These are phyloP conservation scores for Lathyrus tuberosus DNA, from an alignment of 306 rosid genomes.

Conservation along the genomic window DNA sequence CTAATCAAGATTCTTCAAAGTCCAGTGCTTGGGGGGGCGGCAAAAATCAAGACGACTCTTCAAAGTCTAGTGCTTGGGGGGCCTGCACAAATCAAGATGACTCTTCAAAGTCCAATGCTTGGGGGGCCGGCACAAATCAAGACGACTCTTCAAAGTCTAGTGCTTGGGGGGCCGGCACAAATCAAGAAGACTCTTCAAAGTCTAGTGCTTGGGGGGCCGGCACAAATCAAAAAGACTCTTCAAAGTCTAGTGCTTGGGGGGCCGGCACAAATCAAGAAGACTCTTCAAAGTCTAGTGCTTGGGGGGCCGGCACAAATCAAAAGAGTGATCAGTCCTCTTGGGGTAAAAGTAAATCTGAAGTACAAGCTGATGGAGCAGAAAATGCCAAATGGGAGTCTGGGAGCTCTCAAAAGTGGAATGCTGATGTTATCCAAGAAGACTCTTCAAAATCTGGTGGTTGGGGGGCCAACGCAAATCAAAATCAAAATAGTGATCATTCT, in stretches of 20 bases:
- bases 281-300: slow-evolving; percentile 3
- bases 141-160: slow-evolving; percentile 13
- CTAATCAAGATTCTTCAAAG: too few species aligned
- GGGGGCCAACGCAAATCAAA: background rate
- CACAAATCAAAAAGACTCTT: slow-evolving; percentile 7
- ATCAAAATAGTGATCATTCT: background rate
- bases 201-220: background rate
- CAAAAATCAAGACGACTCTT: background rate
- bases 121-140: too few species aligned
- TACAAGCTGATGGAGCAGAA: background rate
- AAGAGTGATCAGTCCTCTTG: background rate
- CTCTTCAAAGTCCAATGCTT: too few species aligned
- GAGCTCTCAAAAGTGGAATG: background rate
- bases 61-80: slow-evolving; percentile 3
- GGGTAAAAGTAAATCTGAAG: background rate
- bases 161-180: background rate
- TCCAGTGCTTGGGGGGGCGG: background rate
- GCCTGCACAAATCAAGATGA: background rate
- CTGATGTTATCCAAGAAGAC: slow-evolving; percentile 7
- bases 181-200: slow-evolving; percentile 12
- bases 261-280: background rate
- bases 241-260: slow-evolving; percentile 13
- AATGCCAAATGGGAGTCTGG: slow-evolving; percentile 16
- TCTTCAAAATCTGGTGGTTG: slow-evolving; percentile 2
- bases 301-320: background rate